Evolutionary conservation across 257 asterid species (phyloP).

Genomic region (Lycium barbarum): DNA sequence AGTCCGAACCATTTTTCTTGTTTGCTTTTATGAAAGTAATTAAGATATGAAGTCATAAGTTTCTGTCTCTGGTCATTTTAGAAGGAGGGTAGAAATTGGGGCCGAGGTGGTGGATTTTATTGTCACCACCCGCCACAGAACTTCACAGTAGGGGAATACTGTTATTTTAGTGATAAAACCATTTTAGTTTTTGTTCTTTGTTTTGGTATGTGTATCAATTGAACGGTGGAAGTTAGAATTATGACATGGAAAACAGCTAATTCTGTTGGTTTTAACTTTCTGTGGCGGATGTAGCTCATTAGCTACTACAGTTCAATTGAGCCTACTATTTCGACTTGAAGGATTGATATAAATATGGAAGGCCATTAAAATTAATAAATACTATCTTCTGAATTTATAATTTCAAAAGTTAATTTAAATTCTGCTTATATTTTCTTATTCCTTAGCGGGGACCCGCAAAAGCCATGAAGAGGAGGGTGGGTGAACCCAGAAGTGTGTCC

Average conservation of each 20-base stretch:
- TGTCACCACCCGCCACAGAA: constrained; percentile 17
- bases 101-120: constrained; percentile 18
- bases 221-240: neutral
- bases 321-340: too few species aligned
- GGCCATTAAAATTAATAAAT: too few species aligned
- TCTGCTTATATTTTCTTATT: neutral
- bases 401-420: neutral
- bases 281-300: neutral
- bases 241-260: neutral
- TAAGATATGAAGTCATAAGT: neutral
- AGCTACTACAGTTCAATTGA: neutral
- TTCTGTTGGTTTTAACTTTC: neutral
- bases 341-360: too few species aligned
- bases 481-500: neutral
- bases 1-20: neutral
- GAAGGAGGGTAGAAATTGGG: neutral
- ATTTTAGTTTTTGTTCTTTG: neutral
- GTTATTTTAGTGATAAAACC: neutral
- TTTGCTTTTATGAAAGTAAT: neutral
- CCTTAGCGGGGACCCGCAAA: neutral
- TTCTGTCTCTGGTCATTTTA: neutral
- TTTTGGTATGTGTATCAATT: neutral
- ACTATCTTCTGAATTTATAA: too few species aligned
- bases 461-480: neutral
- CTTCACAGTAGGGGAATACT: neutral